Evolutionary conservation across 2,329 filamentous ascomycete genomes (phyloP).

Genomic region (Biscogniauxia mediterranea): DNA sequence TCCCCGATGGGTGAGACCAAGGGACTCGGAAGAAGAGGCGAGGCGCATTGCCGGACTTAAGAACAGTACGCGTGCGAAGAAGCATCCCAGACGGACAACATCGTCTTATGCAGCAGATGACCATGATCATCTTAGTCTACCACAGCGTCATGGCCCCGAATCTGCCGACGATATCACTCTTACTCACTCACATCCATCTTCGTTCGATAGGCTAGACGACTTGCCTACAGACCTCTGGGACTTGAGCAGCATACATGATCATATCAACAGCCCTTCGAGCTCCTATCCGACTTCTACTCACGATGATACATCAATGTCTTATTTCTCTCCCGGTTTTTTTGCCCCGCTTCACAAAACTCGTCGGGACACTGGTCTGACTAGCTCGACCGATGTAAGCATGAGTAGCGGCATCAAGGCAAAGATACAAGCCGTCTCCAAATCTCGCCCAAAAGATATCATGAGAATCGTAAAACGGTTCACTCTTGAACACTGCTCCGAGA

Average conservation of each 20-base stretch:
- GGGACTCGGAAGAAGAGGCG: slow-evolving; percentile 49
- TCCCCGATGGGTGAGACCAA: slow-evolving; percentile 55
- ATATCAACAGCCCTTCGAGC: slow-evolving; percentile 1
- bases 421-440: slow-evolving; percentile 19
- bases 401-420: slow-evolving; percentile 23
- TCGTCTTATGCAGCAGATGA: slow-evolving; percentile 23
- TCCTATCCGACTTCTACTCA: background rate
- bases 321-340: slow-evolving; percentile 5
- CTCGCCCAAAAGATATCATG: slow-evolving; percentile 21
- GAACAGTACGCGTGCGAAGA: slow-evolving; percentile 33
- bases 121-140: slow-evolving; percentile 24
- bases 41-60: slow-evolving; percentile 43
- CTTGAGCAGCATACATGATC: slow-evolving; percentile 5
- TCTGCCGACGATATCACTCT: slow-evolving; percentile 24
- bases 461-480: slow-evolving; percentile 31
- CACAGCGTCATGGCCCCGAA: slow-evolving; percentile 21
- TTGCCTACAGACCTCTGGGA: slow-evolving; percentile 1
- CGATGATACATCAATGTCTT: background rate
- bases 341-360: slow-evolving; percentile 15
- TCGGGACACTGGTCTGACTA: slow-evolving; percentile 27
- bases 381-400: slow-evolving; percentile 29
- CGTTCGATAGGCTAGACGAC: slow-evolving; percentile 17
- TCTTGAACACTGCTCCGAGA: slow-evolving; percentile 26
- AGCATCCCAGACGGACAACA: slow-evolving; percentile 26
- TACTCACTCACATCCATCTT: slow-evolving; percentile 23